phyloP scores from a whole-genome alignment of 129 eudicot species.

The Calendula officinalis region DNA sequence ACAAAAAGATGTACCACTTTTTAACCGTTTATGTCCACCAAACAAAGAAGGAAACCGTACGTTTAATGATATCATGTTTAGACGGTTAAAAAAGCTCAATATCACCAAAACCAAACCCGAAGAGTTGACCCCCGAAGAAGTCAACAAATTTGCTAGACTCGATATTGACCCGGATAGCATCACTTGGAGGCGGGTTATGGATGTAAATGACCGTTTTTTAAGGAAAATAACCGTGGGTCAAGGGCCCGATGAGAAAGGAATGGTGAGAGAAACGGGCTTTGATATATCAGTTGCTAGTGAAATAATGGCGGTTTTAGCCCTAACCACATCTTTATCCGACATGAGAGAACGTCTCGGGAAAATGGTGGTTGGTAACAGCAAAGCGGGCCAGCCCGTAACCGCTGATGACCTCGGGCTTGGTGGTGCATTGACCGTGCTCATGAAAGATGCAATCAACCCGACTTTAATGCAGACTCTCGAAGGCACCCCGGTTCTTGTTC shows the following conservation, averaged over 20 bases:
- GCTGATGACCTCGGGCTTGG: conserved; percentile 98
- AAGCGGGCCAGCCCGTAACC: conserved; percentile 83
- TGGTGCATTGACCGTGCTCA: conserved; percentile 89
- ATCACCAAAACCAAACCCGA: conserved; percentile 75
- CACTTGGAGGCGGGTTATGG: conserved; percentile 98
- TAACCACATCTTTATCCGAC: conserved; percentile 86
- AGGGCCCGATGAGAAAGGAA: conserved; percentile 96
- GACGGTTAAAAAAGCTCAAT: conserved; percentile 83
- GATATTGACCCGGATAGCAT: conserved; percentile 83
- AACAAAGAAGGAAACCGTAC: conserved; percentile 76
- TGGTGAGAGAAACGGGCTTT: conserved; percentile 93
- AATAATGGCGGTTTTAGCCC: conserved; percentile 98
- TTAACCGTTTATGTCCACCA: conserved; percentile 90
- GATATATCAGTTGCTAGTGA: conserved; percentile 98
- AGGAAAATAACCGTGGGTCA: conserved; percentile 90
- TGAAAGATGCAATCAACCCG: conserved; percentile 99
- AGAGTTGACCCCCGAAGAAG: conserved; percentile 81
- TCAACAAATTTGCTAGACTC: conserved; percentile 81
- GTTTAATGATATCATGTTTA: conserved; percentile 75
- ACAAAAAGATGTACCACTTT: conserved; percentile 75
- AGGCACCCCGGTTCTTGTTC: conserved; percentile 97
- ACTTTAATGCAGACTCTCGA: conserved; percentile 98
- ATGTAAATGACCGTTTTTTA: conserved; percentile 88
- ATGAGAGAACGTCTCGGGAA: conserved; percentile 97
- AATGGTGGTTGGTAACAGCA: conserved; percentile 93